A percentile compares a stretch with the other conserved stretches of the same genome.
Conservation (phyloP, 495 filamentous ascomycete species). For the Thermothielavioides terrestris region DNA sequence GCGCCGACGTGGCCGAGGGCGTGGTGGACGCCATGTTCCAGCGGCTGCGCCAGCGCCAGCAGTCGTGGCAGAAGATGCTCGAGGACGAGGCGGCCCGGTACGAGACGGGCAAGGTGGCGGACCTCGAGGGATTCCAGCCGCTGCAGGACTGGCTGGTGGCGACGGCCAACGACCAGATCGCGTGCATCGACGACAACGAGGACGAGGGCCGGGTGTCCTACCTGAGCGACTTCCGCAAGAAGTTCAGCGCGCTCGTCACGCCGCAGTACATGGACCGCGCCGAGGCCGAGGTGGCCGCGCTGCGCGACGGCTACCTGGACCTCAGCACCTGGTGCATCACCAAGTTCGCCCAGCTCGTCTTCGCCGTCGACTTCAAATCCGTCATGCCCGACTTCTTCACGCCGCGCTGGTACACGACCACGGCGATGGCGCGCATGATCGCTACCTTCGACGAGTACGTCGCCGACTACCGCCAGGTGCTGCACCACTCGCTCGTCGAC, state of each 20-base stretch:
- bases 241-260: constrained; percentile 69
- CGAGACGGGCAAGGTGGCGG: constrained; percentile 49
- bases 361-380: constrained; percentile 71
- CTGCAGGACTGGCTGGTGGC: constrained; percentile 92
- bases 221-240: constrained; percentile 69
- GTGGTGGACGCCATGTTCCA: constrained; percentile 92
- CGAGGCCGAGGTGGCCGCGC: constrained; percentile 57
- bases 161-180: constrained; percentile 98
- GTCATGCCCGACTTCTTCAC: constrained; percentile 90
- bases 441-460: constrained; percentile 94
- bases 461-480: constrained; percentile 66
- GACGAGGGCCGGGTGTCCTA: constrained; percentile 64
- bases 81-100: constrained; percentile 77
- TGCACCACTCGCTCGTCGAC: constrained; percentile 78
- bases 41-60: constrained; percentile 69
- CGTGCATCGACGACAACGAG: constrained; percentile 83
- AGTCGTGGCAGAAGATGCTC: constrained; percentile 74
- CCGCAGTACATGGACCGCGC: constrained; percentile 67
- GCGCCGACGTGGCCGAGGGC: constrained; percentile 81
- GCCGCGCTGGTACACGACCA: constrained; percentile 71
- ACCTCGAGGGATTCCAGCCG: constrained; percentile 67
- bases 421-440: constrained; percentile 78
- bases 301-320: constrained; percentile 89
- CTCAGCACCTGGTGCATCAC: constrained; percentile 81
- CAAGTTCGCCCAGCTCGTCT: constrained; percentile 75